Percentiles rank a stretch among this genome's conserved stretches.
Evolutionary conservation across 257 asterid species (phyloP).

Genomic region (Rhazya stricta): DNA sequence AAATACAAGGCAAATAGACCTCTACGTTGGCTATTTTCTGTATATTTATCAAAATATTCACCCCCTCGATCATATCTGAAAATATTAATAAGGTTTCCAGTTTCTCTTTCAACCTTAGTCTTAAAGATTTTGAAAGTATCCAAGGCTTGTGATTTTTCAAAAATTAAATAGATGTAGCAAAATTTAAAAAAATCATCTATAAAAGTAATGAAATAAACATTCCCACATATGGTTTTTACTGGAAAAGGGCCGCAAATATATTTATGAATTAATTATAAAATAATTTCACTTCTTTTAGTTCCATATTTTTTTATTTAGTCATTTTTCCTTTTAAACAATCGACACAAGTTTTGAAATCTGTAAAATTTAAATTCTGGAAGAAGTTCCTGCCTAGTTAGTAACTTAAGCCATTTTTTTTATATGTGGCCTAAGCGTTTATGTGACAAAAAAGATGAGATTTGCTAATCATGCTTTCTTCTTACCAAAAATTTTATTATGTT

Average conservation of each 20-base stretch:
- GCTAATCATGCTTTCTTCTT: too few species aligned
- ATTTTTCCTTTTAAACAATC: not conserved
- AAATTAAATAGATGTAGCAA: too few species aligned
- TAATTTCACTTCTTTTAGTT: not conserved
- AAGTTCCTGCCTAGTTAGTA: too few species aligned
- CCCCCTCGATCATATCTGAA: not conserved
- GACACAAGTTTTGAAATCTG: not conserved
- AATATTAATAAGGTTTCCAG: not conserved
- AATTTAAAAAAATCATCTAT: not conserved
- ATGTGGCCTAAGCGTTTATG: too few species aligned
- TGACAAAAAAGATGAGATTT: too few species aligned
- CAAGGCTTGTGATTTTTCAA: too few species aligned
- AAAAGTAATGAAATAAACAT: not conserved
- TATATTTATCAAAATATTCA: not conserved
- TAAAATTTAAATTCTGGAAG: too few species aligned
- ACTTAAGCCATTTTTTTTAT: too few species aligned
- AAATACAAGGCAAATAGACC: too few species aligned
- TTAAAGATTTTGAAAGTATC: too few species aligned
- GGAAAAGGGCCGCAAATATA: not conserved
- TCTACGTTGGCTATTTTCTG: not conserved
- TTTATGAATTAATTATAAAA: not conserved
- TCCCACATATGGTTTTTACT: not conserved
- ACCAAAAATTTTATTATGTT: too few species aligned
- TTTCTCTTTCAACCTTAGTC: too few species aligned
- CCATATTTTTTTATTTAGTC: not conserved